Evolutionary conservation across 2,329 filamentous ascomycete genomes (phyloP), one percentile per base, ranked within the genome.

Genomic region (Sporothrix humicola): DNA sequence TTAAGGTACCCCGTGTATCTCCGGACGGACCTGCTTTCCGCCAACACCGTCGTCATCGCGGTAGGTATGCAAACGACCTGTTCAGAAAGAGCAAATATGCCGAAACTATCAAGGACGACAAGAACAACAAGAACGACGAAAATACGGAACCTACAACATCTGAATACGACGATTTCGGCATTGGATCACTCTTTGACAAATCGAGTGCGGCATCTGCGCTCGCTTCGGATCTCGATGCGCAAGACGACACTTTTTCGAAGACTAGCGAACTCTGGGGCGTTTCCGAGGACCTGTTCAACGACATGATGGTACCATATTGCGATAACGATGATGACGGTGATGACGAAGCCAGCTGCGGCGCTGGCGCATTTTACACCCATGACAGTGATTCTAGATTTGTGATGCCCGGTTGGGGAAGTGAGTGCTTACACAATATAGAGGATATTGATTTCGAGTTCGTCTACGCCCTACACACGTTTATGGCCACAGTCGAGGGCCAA

Each of bases 371-470:
- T 79, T 82, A 86, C 86, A 85, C 82, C 71, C 78, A 78, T 75
- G 78, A 79, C 82, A 81, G 86, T 81, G 86, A 92, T 79, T 80
- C 87, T 74, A 86, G 86, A 83, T 92, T 89, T 82, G 82, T 92
- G 86, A 90, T 93, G 81, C 90, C 88, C 78, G 91, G 90, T 74
- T 95, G 91, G 91, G 90, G 87, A 82, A 88, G 88, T 84, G 89
- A 93, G 85, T 92, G 91, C 94, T 97, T 94, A 97, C 92, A 89
- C 87, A 87, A 91, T 83, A 82, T 86, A 98, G 96, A 99, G 89
- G 96, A 99, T 80, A 99, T 99, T 83, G 96, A 99, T 87, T 98
- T 99, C 85, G 95, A 98, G 82, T 98, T 98, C 84, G 96, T 99
- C 75, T 99, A 99, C 84, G 96, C 96, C 42, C 87, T 99, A 74